Evolutionary conservation across 2,329 filamentous ascomycete genomes (phyloP).

Genomic region (Pyrenophora seminiperda): DNA sequence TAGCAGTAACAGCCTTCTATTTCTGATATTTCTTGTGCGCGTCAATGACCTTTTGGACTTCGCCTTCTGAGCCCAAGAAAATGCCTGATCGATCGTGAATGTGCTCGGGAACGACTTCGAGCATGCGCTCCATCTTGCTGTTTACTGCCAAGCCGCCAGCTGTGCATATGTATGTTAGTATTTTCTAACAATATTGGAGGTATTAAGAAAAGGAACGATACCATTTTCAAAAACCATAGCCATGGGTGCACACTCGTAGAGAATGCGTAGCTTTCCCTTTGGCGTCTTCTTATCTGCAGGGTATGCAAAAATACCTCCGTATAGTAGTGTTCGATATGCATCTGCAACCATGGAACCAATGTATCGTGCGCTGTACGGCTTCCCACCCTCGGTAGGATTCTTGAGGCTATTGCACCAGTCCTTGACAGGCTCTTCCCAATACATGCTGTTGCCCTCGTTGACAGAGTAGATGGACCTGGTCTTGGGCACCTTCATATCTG

Average conservation of each 20-base stretch:
- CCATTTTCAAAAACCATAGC: slow-evolving; percentile 98
- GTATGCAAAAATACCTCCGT: slow-evolving; percentile 97
- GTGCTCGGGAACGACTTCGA: slow-evolving; percentile 84
- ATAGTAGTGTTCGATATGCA: slow-evolving; percentile 92
- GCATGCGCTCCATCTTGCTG: slow-evolving; percentile 87
- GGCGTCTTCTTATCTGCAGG: slow-evolving; percentile 97
- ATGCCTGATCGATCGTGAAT: slow-evolving; percentile 97
- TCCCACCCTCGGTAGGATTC: slow-evolving; percentile 72
- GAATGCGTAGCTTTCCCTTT: slow-evolving; percentile 95
- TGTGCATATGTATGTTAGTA: slow-evolving; percentile 47
- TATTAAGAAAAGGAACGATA: slow-evolving; percentile 54
- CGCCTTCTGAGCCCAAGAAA: slow-evolving; percentile 92
- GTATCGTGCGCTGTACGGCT: slow-evolving; percentile 93
- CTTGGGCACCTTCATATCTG: slow-evolving; percentile 85
- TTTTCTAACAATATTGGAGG: not conserved
- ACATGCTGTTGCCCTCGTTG: slow-evolving; percentile 97
- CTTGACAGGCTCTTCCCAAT: slow-evolving; percentile 90
- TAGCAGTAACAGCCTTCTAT: slow-evolving; percentile 15
- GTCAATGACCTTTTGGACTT: slow-evolving; percentile 92
- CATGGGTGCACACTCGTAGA: slow-evolving; percentile 99
- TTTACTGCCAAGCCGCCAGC: slow-evolving; percentile 92
- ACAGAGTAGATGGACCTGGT: slow-evolving; percentile 90
- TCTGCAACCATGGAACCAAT: slow-evolving; percentile 99
- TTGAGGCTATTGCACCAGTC: slow-evolving; percentile 91
- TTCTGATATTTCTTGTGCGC: slow-evolving; percentile 68